phyloP scores from a whole-genome alignment of 768 basidiomycete species.

The Calvatia gigantea region DNA sequence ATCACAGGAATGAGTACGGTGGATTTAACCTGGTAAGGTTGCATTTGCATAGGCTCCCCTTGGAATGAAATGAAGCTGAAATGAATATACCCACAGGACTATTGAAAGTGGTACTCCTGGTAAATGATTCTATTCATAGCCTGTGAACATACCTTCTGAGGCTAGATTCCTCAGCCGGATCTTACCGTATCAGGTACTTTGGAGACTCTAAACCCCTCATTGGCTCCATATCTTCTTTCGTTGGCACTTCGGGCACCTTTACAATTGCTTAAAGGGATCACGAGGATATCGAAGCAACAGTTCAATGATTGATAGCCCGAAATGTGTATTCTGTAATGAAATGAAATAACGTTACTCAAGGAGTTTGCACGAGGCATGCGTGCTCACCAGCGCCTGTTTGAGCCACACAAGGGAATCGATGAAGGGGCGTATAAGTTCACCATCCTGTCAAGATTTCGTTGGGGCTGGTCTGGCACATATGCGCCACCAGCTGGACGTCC shows the following conservation, averaged over 20 bases:
- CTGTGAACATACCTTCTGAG: conserved; percentile 3
- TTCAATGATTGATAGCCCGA: conserved; percentile 52
- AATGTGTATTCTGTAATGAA: not conserved
- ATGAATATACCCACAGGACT: conserved; percentile 37
- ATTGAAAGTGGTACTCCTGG: conserved; percentile 60
- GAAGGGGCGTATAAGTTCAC: no score
- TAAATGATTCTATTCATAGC: conserved; percentile 25
- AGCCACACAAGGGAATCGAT: no score
- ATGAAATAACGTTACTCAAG: not conserved
- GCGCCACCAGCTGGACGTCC: no score
- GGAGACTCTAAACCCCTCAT: conserved; percentile 74
- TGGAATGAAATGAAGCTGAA: conserved; percentile 11
- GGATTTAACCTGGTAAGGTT: conserved; percentile 60
- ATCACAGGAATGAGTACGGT: conserved; percentile 61
- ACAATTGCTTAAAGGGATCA: conserved; percentile 50
- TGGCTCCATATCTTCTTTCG: conserved; percentile 62
- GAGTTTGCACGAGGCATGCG: not conserved
- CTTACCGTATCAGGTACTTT: conserved; percentile 67
- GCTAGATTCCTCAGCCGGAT: conserved; percentile 44
- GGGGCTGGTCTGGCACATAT: no score
- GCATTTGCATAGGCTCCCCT: not conserved
- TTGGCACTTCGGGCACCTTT: conserved; percentile 59
- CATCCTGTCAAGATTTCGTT: no score
- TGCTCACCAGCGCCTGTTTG: not conserved
- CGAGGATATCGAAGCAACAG: conserved; percentile 42